Evolutionary conservation across 1,284 basidiomycete genomes (phyloP), one percentile per base, ranked within the genome.

Genomic region (Leccinum proliferum): DNA sequence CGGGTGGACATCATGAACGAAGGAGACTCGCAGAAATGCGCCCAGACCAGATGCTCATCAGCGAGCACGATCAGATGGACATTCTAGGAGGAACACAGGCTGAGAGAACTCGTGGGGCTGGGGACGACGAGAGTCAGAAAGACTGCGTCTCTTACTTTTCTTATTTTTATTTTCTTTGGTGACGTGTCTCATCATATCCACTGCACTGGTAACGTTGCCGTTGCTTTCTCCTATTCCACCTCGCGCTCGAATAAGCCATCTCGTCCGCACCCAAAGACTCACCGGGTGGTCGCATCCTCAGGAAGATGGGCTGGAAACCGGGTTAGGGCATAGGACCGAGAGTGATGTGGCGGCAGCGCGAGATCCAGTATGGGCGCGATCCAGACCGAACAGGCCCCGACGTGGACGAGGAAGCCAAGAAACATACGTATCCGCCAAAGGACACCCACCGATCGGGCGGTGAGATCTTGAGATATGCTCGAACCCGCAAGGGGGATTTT

Each of bases 1-100:
- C 87, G 90, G 0, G 93, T 97, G 73, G 96, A 98, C 74, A 98
- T 94, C 74, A 99, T 99, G 96, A 97, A 99, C 76, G 96, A 98
- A 55, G 97, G 99, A 77, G 96, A 98, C 74, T 96, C n/a, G 85
- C 88, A 48, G 92, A 93, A 65, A 74, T 90, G 64, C 84, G 82
- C 53, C 90, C 93, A 57, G 85, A 84, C 67, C 81, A 88, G 67
- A 85, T 85, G 57, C 75, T 96, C 8, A 83, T 91, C 5, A 89
- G 92, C 70, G 87, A 85, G 18, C 84, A 85, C 29, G 88, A 91
- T 43, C 82, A 87, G 75, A 90, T 86, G 84, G 86, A 90, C 63
- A 73, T 89, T 18, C 77, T 83, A 2, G 86, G 81, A 8, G 84
- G 83, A 0, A 85, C 84, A 1, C 79, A 83, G 63, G 79, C 81